phyloP scores from a whole-genome alignment of 2,329 filamentous ascomycete genomes.

The Didymella exigua region DNA sequence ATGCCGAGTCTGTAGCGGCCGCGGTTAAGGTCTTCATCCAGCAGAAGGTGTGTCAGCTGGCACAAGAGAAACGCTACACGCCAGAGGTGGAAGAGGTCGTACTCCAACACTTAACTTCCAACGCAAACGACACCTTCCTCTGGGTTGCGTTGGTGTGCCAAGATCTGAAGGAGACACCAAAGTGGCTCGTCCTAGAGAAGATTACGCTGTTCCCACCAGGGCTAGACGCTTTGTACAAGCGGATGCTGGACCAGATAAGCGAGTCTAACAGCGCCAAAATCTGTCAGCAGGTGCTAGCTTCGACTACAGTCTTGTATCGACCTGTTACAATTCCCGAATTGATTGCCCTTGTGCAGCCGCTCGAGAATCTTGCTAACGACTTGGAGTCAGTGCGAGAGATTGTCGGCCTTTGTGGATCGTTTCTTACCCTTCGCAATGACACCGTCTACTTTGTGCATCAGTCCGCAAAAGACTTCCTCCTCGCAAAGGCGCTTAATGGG shows the following conservation, averaged over 20 bases:
- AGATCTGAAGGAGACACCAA: constrained; percentile 29
- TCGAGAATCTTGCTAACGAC: constrained; percentile 35
- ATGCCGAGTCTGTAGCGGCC: constrained; percentile 30
- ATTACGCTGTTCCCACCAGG: constrained; percentile 43
- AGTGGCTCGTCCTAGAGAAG: constrained; percentile 17
- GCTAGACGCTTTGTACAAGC: constrained; percentile 47
- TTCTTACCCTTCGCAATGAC: constrained; percentile 18
- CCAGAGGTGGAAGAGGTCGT: constrained; percentile 9
- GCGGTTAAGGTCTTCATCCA: constrained; percentile 50
- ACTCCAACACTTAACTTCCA: constrained; percentile 22
- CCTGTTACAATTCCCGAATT: not conserved
- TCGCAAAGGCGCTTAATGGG: constrained; percentile 14
- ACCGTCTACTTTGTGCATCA: constrained; percentile 48
- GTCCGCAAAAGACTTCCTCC: constrained; percentile 53
- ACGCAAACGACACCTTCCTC: constrained; percentile 49
- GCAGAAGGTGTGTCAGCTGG: constrained; percentile 39
- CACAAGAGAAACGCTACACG: constrained; percentile 22
- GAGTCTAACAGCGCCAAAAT: not conserved
- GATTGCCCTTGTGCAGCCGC: not conserved
- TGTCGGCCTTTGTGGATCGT: constrained; percentile 48
- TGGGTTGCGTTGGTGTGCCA: constrained; percentile 41
- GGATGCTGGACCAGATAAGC: constrained; percentile 48
- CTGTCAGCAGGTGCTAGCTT: not conserved
- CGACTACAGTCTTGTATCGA: not conserved
- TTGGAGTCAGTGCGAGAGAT: constrained; percentile 21